Conservation (phyloP, 2,329 filamentous ascomycete species). For the Ophiocordyceps sinensis region DNA sequence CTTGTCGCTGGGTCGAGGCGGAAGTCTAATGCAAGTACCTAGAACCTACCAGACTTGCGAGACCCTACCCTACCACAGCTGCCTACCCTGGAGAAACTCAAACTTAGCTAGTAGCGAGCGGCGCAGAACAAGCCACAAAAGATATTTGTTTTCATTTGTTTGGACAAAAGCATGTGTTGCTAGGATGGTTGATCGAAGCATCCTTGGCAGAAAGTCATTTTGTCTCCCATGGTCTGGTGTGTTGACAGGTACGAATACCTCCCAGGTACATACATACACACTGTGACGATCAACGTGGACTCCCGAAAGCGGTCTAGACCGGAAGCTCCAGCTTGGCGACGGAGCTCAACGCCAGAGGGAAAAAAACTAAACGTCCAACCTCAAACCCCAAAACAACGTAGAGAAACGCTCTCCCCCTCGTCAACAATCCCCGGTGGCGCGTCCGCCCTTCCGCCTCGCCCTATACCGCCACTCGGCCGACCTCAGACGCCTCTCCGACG, state of each 20-base stretch:
- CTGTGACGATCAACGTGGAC: background rate
- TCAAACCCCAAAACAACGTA: background rate
- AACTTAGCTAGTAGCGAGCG: too few species aligned
- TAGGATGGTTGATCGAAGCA: too few species aligned
- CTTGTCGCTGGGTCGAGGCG: too few species aligned
- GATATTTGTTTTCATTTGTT: too few species aligned
- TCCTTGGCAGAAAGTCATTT: too few species aligned
- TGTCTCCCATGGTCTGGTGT: background rate
- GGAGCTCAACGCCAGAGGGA: constrained; percentile 15
- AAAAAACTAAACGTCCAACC: constrained; percentile 15
- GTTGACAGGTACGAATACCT: background rate
- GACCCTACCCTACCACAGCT: too few species aligned
- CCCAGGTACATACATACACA: background rate
- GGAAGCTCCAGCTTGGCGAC: constrained; percentile 18
- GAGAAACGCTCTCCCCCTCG: background rate
- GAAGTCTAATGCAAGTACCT: too few species aligned
- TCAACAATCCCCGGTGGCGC: background rate
- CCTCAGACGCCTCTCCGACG: background rate
- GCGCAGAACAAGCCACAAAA: too few species aligned
- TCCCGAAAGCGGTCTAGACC: constrained; percentile 16
- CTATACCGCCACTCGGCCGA: background rate
- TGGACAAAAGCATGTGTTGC: too few species aligned
- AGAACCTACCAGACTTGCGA: too few species aligned
- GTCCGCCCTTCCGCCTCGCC: background rate
- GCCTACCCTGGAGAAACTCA: too few species aligned